A percentile compares a stretch with the other conserved stretches of the same genome.
phyloP scores from a whole-genome alignment of 192 early-diverging fungal genomes.

The Chytriomyces confervae region DNA sequence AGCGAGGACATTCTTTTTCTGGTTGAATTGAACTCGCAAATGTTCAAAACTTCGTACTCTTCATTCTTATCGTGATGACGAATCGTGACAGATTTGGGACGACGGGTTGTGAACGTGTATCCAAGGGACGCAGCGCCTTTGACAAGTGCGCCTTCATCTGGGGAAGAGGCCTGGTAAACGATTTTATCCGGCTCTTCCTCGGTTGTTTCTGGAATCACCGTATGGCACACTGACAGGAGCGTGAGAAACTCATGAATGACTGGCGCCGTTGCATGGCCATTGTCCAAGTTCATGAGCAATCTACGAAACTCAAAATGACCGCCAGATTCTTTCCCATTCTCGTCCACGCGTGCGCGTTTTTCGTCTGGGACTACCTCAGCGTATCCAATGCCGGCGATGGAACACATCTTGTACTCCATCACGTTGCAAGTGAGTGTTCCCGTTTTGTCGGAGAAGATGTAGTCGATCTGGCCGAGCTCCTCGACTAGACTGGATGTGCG shows the following conservation, averaged over 20 bases:
- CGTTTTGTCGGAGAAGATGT: slow-evolving; percentile 96
- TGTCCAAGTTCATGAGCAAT: slow-evolving; percentile 46
- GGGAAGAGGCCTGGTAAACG: slow-evolving; percentile 93
- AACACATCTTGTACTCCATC: slow-evolving; percentile 70
- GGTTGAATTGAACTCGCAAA: slow-evolving; percentile 99
- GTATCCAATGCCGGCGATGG: slow-evolving; percentile 91
- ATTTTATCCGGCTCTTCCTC: slow-evolving; percentile 72
- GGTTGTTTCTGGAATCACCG: slow-evolving; percentile 90
- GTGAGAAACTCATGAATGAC: slow-evolving; percentile 89
- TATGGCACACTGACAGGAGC: slow-evolving; percentile 92
- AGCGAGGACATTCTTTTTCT: slow-evolving; percentile 97
- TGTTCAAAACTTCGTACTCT: slow-evolving; percentile 92
- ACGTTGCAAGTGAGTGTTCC: slow-evolving; percentile 68
- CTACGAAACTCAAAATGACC: slow-evolving; percentile 60
- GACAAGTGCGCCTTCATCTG: slow-evolving; percentile 94
- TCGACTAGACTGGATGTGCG: slow-evolving; percentile 93
- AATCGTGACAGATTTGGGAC: slow-evolving; percentile 58
- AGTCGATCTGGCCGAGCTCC: slow-evolving; percentile 96
- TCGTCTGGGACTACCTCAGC: slow-evolving; percentile 88
- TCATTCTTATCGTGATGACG: slow-evolving; percentile 49
- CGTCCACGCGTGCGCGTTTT: slow-evolving; percentile 74
- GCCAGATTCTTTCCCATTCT: slow-evolving; percentile 58
- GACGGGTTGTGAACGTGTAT: slow-evolving; percentile 60
- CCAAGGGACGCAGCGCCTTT: slow-evolving; percentile 69
- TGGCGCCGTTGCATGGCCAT: slow-evolving; percentile 59